Conservation (phyloP, 176 grass and related monocot genomes). For the Carex scoparia region DNA sequence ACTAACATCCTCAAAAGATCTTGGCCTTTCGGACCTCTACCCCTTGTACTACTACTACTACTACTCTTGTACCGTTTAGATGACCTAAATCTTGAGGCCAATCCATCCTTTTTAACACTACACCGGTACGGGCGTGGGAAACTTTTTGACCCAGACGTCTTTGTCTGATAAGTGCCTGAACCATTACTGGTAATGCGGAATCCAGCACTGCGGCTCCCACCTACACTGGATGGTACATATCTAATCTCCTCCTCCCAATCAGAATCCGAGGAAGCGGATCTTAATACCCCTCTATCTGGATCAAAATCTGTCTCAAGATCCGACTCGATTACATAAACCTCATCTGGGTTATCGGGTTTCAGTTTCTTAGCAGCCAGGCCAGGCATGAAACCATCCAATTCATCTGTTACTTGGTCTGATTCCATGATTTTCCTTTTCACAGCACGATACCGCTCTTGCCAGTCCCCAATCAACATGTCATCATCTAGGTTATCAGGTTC, state of each 20-base stretch:
- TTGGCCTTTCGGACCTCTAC: conserved; percentile 33
- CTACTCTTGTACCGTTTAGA: conserved; percentile 37
- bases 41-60: neutral
- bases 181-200: neutral
- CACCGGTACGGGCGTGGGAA: neutral
- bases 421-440: conserved; percentile 10
- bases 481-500: conserved; percentile 40
- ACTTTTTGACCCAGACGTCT: conserved; percentile 27
- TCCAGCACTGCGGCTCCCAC: neutral
- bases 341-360: conserved; percentile 26
- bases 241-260: conserved; percentile 18
- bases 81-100: conserved; percentile 21
- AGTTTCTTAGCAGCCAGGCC: conserved; percentile 31
- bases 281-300: conserved; percentile 10
- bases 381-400: conserved; percentile 9
- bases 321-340: conserved; percentile 29
- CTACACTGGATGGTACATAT: neutral
- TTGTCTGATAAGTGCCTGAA: conserved; percentile 35
- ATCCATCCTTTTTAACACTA: conserved; percentile 20
- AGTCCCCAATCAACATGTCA: conserved; percentile 13
- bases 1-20: conserved; percentile 55
- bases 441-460: neutral
- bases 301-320: conserved; percentile 12
- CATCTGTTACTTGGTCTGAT: conserved; percentile 27
- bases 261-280: conserved; percentile 28